Percentiles rank a stretch among this genome's conserved stretches.
Evolutionary conservation across 2,329 filamentous ascomycete genomes (phyloP).

Genomic region (Trichoderma sp.): DNA sequence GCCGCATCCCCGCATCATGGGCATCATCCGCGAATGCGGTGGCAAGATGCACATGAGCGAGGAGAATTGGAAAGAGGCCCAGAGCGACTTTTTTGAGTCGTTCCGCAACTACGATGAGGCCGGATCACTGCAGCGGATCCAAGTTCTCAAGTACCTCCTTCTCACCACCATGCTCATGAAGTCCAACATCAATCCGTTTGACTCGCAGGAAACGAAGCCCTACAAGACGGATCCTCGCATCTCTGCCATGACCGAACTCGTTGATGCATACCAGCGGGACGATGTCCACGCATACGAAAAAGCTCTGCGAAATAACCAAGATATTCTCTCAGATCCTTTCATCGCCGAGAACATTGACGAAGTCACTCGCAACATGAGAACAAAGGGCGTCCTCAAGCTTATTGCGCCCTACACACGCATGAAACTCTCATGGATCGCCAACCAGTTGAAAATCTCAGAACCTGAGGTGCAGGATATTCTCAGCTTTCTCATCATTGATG

Average conservation of each 20-base stretch:
- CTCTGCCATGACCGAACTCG: constrained; percentile 93
- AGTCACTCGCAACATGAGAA: constrained; percentile 96
- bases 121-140: constrained; percentile 90
- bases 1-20: constrained; percentile 98
- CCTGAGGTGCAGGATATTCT: constrained; percentile 91
- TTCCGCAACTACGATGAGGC: constrained; percentile 99
- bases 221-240: constrained; percentile 96
- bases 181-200: constrained; percentile 97
- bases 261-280: constrained; percentile 93
- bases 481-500: constrained; percentile 89
- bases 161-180: constrained; percentile 98
- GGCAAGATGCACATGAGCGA: constrained; percentile 99
- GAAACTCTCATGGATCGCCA: constrained; percentile 81
- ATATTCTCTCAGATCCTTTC: constrained; percentile 87
- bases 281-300: constrained; percentile 90
- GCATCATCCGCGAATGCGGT: constrained; percentile 95
- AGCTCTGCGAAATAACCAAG: constrained; percentile 81
- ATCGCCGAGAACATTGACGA: constrained; percentile 99
- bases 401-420: constrained; percentile 95
- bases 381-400: constrained; percentile 88
- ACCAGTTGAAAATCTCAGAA: constrained; percentile 79
- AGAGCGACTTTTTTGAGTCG: constrained; percentile 97
- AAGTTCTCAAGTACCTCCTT: constrained; percentile 95
- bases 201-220: constrained; percentile 97
- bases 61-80: constrained; percentile 97